Base-by-base conservation (phyloP, 495 filamentous ascomycete species). In the Lasiosphaeria ovina region DNA sequence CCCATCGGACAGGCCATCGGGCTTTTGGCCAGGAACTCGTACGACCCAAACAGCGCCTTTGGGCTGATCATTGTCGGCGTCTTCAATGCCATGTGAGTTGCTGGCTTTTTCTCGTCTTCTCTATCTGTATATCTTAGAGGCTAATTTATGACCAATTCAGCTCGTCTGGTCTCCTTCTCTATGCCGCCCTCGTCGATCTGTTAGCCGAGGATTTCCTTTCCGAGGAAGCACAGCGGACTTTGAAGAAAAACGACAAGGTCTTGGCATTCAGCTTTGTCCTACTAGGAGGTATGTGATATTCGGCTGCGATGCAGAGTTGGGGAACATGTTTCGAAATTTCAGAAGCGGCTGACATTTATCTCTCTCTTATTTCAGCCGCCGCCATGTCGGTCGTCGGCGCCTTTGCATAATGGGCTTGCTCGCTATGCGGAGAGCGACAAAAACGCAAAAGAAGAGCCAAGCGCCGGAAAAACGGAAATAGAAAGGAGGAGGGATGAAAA, bases 321-420 rank as follows among this genome's bases (percentile, higher is more conserved):
- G 24, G 2, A 24, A 24, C 24, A 24, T 24, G 24, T 24, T 24
- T 24, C 24, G 2, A 24, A 24, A 24, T 24, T 24, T 24, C 24
- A 24, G 24, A 24, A 24, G 24, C 24, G 24, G 24, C 24, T 24
- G 24, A 24, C 24, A 24, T 24, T 24, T 24, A 24, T 24, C 42
- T 45, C 42, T 45, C 42, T 45, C n/a, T 50, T 17, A 14, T 11
- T 35, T 0, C 54, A 71, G 69, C 69, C 10, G 52, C 54, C 38
- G 67, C 58, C 79, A 89, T 89, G 87, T 84, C 87, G 74, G 84
- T 85, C 77, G 80, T 83, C 77, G 85, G 76, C 69, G 80, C 79
- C 61, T 74, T 76, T 62, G 77, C 77, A 32, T 79, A 74, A 70
- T 24, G 24, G 24, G 24, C 24, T 24, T 24, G 24, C 24, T 24